Conservation (phyloP, 208 protist species). For the Trypanosoma congolense region DNA sequence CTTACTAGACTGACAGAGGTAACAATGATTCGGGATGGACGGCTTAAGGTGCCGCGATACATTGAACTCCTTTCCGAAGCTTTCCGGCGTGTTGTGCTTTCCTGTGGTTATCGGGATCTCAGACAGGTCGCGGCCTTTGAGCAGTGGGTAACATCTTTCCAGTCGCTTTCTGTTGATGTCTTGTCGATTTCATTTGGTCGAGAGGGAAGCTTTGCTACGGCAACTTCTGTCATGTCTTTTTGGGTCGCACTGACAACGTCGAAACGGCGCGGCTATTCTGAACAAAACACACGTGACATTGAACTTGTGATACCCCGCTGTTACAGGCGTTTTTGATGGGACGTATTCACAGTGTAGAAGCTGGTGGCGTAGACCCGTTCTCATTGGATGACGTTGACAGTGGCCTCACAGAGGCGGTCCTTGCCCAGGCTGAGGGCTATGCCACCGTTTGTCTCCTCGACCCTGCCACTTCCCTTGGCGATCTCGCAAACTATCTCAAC, state of each 20-base stretch:
- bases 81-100: constrained; percentile 47
- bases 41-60: constrained; percentile 64
- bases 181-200: constrained; percentile 66
- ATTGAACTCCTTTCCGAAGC: constrained; percentile 49
- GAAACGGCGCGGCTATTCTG: constrained; percentile 35
- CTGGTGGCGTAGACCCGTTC: background rate
- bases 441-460: constrained; percentile 48
- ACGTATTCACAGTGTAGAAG: constrained; percentile 28
- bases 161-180: constrained; percentile 45
- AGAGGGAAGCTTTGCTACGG: constrained; percentile 60
- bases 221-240: constrained; percentile 61
- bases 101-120: constrained; percentile 76
- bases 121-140: constrained; percentile 37
- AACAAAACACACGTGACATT: constrained; percentile 31
- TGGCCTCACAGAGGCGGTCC: constrained; percentile 41
- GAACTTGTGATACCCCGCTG: constrained; percentile 45
- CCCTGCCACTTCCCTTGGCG: constrained; percentile 32
- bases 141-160: constrained; percentile 37
- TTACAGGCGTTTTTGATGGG: constrained; percentile 44
- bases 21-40: constrained; percentile 29
- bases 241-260: constrained; percentile 64
- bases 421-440: constrained; percentile 48
- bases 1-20: constrained; percentile 33
- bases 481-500: constrained; percentile 46
- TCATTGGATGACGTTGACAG: constrained; percentile 28